phyloP scores from a whole-genome alignment of 2,329 filamentous ascomycete genomes.

The Gyromitra esculenta region DNA sequence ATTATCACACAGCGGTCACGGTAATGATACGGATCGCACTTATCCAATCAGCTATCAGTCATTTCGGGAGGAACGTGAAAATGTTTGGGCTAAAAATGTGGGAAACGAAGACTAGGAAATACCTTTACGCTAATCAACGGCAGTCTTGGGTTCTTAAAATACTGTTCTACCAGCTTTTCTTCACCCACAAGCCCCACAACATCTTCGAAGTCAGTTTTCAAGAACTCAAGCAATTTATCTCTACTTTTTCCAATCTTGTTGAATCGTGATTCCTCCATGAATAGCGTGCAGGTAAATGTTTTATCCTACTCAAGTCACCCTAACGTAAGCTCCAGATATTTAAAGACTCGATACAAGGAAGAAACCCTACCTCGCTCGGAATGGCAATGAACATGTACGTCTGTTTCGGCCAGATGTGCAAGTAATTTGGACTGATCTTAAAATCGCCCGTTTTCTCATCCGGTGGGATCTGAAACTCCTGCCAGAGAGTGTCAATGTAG shows the following conservation, averaged over 20 bases:
- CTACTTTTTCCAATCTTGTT: conserved; percentile 72
- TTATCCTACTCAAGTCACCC: conserved; percentile 72
- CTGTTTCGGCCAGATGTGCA: conserved; percentile 96
- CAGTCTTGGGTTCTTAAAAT: conserved; percentile 83
- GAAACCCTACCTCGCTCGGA: conserved; percentile 69
- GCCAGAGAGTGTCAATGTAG: conserved; percentile 98
- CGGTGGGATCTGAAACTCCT: conserved; percentile 85
- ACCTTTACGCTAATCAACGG: conserved; percentile 89
- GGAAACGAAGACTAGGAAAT: background rate
- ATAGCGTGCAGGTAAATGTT: conserved; percentile 94
- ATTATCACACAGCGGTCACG: conserved; percentile 80
- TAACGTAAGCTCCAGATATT: conserved; percentile 41
- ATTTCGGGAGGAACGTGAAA: background rate
- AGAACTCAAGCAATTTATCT: conserved; percentile 73
- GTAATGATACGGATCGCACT: conserved; percentile 85
- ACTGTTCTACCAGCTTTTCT: conserved; percentile 76
- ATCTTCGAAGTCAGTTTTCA: conserved; percentile 85
- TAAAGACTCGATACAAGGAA: conserved; percentile 4
- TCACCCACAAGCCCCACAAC: conserved; percentile 77
- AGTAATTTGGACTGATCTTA: conserved; percentile 85
- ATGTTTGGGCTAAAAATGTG: background rate
- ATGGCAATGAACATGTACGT: conserved; percentile 99
- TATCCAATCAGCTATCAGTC: background rate
- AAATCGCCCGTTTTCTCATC: conserved; percentile 67
- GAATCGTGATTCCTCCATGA: conserved; percentile 79